Percentiles rank a stretch among this genome's conserved stretches.
Conservation (phyloP, 2,329 filamentous ascomycete genomes). For the Aureobasidium namibiae region DNA sequence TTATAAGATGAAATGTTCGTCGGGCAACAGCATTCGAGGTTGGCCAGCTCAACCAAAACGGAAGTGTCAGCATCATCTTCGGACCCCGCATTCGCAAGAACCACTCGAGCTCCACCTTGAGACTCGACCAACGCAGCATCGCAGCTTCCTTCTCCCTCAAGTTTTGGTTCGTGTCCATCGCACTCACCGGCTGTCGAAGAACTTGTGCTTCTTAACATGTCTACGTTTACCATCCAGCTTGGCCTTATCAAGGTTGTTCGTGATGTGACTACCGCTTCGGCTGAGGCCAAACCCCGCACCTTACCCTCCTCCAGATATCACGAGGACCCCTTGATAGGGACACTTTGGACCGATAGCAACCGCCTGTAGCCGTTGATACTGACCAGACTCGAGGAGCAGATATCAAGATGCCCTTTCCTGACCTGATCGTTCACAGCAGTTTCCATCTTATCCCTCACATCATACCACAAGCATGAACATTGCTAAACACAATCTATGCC, state of each 20-base stretch:
- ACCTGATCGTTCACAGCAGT: background rate
- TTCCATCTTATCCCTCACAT: background rate
- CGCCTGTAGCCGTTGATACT: background rate
- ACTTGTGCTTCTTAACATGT: background rate
- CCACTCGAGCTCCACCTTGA: background rate
- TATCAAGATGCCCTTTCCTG: background rate
- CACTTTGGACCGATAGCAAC: background rate
- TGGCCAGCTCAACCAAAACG: background rate
- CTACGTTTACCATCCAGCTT: too few species aligned
- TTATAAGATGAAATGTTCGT: background rate
- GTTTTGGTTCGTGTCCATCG: background rate
- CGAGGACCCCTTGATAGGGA: background rate
- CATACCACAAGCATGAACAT: background rate
- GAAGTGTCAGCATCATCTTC: conserved; percentile 2
- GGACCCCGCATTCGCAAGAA: background rate
- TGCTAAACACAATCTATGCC: background rate
- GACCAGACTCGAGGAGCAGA: background rate
- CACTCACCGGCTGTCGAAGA: background rate
- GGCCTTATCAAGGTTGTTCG: background rate
- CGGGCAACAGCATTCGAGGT: background rate
- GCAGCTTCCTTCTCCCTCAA: background rate
- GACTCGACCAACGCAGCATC: background rate
- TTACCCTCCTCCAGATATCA: background rate
- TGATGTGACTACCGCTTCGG: background rate
- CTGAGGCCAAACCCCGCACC: conserved; percentile 10